These are phyloP conservation scores for Catenaria anguillulae DNA, from an alignment of 371 early-diverging fungal species.

Conservation along the genomic window DNA sequence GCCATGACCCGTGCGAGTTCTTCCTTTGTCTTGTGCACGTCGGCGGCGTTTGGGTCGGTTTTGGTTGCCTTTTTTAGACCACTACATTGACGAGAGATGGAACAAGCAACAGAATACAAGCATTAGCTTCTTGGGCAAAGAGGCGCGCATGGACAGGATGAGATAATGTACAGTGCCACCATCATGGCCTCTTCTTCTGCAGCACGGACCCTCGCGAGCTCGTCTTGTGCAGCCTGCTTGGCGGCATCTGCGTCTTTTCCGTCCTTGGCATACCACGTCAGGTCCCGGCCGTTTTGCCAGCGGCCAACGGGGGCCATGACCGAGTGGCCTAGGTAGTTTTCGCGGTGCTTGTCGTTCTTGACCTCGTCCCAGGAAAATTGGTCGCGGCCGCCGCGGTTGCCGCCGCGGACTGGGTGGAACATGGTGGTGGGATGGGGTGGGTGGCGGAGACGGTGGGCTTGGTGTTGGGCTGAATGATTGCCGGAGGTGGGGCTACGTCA, in stretches of 20 bases:
- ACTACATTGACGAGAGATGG: neutral
- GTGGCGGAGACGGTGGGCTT: no score
- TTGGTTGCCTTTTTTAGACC: slow-evolving; percentile 28
- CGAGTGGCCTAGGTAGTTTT: slow-evolving; percentile 75
- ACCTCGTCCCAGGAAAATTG: slow-evolving; percentile 53
- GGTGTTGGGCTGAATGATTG: no score
- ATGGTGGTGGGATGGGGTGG: slow-evolving; percentile 27
- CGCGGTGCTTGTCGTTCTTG: slow-evolving; percentile 66
- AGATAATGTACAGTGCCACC: slow-evolving; percentile 44
- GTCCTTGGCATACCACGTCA: slow-evolving; percentile 58
- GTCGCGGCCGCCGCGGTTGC: slow-evolving; percentile 43
- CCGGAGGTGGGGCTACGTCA: no score
- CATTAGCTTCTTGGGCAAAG: no score
- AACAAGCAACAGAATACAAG: no score
- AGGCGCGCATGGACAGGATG: slow-evolving; percentile 4
- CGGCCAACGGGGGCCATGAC: slow-evolving; percentile 64
- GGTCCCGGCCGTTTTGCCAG: slow-evolving; percentile 48
- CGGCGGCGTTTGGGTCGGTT: slow-evolving; percentile 31
- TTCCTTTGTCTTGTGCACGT: slow-evolving; percentile 29
- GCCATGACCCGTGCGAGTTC: slow-evolving; percentile 41
- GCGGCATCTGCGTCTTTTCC: no score
- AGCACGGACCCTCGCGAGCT: slow-evolving; percentile 24
- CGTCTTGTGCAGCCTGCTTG: slow-evolving; percentile 4
- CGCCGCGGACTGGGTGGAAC: slow-evolving; percentile 27
- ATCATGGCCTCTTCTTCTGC: slow-evolving; percentile 68